Evolutionary conservation across 805 yeast genomes (phyloP).

Genomic region (Zygosaccharomyces pseudorouxii): DNA sequence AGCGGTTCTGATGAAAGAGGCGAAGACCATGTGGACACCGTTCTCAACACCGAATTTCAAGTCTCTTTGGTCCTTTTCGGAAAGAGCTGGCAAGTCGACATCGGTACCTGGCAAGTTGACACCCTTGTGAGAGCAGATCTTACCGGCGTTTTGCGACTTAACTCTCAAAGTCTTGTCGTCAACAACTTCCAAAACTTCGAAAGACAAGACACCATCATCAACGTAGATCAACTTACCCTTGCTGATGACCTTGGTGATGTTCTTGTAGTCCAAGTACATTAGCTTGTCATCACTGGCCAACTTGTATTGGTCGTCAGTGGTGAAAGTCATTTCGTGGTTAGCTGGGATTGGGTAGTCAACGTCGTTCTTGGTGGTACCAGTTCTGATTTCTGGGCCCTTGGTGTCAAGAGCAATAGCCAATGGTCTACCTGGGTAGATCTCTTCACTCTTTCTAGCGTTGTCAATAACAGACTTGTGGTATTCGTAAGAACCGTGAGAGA

Average conservation of each 20-base stretch:
- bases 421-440: conserved; percentile 89
- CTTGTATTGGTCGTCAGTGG: conserved; percentile 82
- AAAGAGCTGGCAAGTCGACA: conserved; percentile 95
- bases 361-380: conserved; percentile 84
- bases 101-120: conserved; percentile 98
- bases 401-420: conserved; percentile 97
- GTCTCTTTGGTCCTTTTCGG: conserved; percentile 94
- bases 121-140: conserved; percentile 96
- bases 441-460: conserved; percentile 92
- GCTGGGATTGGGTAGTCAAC: conserved; percentile 78
- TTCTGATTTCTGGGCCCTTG: conserved; percentile 99
- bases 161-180: conserved; percentile 82
- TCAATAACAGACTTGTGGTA: conserved; percentile 96
- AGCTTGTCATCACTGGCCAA: conserved; percentile 67
- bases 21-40: conserved; percentile 96
- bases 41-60: conserved; percentile 94
- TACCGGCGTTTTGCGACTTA: conserved; percentile 88
- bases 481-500: conserved; percentile 96
- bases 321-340: conserved; percentile 85
- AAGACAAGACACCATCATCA: conserved; percentile 96
- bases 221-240: conserved; percentile 87
- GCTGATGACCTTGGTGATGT: conserved; percentile 90
- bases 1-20: conserved; percentile 95
- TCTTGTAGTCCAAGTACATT: conserved; percentile 91
- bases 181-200: conserved; percentile 80